phyloP scores from a whole-genome alignment of 768 basidiomycete genomes.

The Rossbeevera mucosa region DNA sequence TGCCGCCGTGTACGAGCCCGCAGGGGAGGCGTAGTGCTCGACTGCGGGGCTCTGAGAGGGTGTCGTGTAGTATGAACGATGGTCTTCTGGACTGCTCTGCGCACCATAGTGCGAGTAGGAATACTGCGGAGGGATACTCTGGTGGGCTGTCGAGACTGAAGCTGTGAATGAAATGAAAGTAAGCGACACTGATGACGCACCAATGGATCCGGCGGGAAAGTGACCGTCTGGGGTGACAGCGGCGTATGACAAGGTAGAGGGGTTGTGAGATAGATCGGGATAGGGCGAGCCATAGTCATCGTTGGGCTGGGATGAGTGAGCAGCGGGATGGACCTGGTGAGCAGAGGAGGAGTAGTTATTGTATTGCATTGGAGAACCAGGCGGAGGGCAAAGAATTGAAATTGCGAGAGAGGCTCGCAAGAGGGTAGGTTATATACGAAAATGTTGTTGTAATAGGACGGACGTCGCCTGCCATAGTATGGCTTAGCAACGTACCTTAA shows the following conservation, averaged over 20 bases:
- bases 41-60: slow-evolving; percentile 13
- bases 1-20: slow-evolving; percentile 19
- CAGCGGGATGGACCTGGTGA: slow-evolving; percentile 14
- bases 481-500: slow-evolving; percentile 37
- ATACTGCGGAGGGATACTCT: slow-evolving; percentile 14
- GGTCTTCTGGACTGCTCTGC: slow-evolving; percentile 14
- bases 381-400: slow-evolving; percentile 2
- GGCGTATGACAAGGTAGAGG: slow-evolving; percentile 23
- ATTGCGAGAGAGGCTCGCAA: slow-evolving; percentile 10
- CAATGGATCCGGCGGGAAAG: slow-evolving; percentile 22
- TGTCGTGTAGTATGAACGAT: slow-evolving; percentile 24
- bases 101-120: slow-evolving; percentile 21
- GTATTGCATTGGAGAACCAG: slow-evolving; percentile 26
- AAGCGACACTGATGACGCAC: slow-evolving; percentile 20
- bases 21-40: slow-evolving; percentile 23
- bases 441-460: slow-evolving; percentile 30
- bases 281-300: slow-evolving; percentile 20
- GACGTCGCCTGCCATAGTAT: slow-evolving; percentile 33
- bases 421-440: slow-evolving; percentile 31
- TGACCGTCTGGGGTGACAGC: slow-evolving; percentile 19
- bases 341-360: slow-evolving; percentile 20
- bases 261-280: slow-evolving; percentile 24
- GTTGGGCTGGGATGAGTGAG: slow-evolving; percentile 21
- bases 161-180: slow-evolving; percentile 7
- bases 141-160: slow-evolving; percentile 17